Conservation (phyloP, 2,329 filamentous ascomycete genomes). For the Neonectria faginata region DNA sequence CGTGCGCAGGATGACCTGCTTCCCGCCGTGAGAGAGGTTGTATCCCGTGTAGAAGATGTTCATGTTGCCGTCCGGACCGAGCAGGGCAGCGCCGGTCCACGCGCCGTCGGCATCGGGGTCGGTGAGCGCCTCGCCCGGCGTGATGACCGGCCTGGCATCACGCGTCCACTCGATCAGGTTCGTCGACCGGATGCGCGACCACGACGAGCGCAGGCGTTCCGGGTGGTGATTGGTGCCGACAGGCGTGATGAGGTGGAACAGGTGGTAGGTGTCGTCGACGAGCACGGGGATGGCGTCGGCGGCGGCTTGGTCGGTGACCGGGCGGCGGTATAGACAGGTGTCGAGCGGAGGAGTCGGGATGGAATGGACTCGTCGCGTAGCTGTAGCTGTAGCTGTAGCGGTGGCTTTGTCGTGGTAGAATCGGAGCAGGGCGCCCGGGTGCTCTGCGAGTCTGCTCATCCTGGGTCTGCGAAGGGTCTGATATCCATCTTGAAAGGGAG, state of each 20-base stretch:
- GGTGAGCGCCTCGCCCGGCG: constrained; percentile 33
- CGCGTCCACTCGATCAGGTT: constrained; percentile 49
- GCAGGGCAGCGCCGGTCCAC: constrained; percentile 51
- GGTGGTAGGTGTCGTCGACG: constrained; percentile 51
- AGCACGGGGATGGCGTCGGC: constrained; percentile 53
- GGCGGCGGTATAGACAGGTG: constrained; percentile 43
- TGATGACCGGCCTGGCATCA: constrained; percentile 42
- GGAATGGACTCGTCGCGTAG: constrained; percentile 35
- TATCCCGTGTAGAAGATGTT: constrained; percentile 54
- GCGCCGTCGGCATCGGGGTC: constrained; percentile 49
- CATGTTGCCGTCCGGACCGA: constrained; percentile 49
- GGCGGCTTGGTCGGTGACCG: constrained; percentile 46
- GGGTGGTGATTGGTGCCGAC: constrained; percentile 50
- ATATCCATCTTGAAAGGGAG: background rate
- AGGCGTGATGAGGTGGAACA: constrained; percentile 52
- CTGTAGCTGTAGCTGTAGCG: constrained; percentile 15
- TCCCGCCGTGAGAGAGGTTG: constrained; percentile 46
- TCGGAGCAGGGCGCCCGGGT: background rate
- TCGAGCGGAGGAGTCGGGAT: constrained; percentile 45
- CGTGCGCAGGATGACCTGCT: constrained; percentile 50
- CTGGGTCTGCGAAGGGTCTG: background rate
- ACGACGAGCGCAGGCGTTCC: constrained; percentile 47
- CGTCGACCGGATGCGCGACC: constrained; percentile 47
- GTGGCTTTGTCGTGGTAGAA: constrained; percentile 9
- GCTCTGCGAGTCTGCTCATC: constrained; percentile 3